Conservation (phyloP, 768 basidiomycete species). For the Russula compacta region DNA sequence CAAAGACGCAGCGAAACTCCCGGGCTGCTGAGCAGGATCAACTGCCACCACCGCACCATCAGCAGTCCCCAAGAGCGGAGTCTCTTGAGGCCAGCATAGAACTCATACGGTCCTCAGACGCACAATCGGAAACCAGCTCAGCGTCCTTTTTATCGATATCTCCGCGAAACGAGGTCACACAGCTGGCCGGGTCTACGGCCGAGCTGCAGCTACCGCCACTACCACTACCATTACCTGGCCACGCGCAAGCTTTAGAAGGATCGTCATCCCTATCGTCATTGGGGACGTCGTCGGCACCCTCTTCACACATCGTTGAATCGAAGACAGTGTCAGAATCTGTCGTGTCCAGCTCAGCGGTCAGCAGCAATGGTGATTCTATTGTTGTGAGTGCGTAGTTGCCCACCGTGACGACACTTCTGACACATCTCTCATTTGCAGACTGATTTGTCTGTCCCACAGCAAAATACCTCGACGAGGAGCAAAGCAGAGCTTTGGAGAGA, state of each 20-base stretch:
- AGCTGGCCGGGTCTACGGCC: conserved; percentile 32
- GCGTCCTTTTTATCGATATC: conserved; percentile 33
- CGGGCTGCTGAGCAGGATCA: conserved; percentile 12
- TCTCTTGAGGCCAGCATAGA: conserved; percentile 33
- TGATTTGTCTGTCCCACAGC: conserved; percentile 17
- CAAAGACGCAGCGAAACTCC: conserved; percentile 18
- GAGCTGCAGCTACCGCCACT: conserved; percentile 22
- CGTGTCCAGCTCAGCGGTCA: conserved; percentile 19
- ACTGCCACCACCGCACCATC: background rate
- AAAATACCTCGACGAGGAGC: conserved; percentile 32
- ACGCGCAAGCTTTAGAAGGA: conserved; percentile 17
- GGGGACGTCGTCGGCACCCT: background rate
- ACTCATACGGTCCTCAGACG: conserved; percentile 28
- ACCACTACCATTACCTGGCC: background rate
- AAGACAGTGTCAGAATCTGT: conserved; percentile 18
- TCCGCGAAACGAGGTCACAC: conserved; percentile 35
- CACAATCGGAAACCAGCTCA: conserved; percentile 37
- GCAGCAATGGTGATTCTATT: conserved; percentile 14
- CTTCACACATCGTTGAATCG: background rate
- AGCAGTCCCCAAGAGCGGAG: conserved; percentile 17
- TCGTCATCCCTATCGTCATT: conserved; percentile 8
- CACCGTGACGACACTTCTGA: background rate
- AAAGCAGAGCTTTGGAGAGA: conserved; percentile 88
- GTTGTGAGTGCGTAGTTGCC: conserved; percentile 2
- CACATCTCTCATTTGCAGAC: background rate